phyloP scores from a whole-genome alignment of 805 yeast species.

The Ogataea zsoltii region DNA sequence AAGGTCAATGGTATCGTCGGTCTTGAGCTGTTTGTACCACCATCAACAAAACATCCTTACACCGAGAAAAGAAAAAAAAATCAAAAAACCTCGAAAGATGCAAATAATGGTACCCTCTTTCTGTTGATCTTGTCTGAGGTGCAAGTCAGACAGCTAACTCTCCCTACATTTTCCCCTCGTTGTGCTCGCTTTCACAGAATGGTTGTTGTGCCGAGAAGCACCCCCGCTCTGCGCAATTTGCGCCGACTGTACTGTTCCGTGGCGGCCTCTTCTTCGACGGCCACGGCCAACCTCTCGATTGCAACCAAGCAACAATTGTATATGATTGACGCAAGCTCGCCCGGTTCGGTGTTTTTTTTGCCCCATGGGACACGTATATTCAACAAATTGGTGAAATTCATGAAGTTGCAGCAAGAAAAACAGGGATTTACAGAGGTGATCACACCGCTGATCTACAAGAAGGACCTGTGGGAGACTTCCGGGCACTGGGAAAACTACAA shows the following conservation, averaged over 20 bases:
- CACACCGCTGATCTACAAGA: slow-evolving; percentile 85
- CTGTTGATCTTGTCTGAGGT: too few relatives aligned
- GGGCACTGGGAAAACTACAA: slow-evolving; percentile 97
- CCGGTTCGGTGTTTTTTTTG: slow-evolving; percentile 88
- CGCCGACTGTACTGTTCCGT: slow-evolving; percentile 13
- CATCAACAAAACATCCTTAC: neutral
- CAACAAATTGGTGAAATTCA: slow-evolving; percentile 74
- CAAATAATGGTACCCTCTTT: too few relatives aligned
- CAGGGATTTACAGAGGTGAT: slow-evolving; percentile 91
- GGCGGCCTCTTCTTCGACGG: slow-evolving; percentile 18
- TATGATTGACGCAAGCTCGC: slow-evolving; percentile 77
- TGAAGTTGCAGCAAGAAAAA: slow-evolving; percentile 78
- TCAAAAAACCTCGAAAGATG: too few relatives aligned
- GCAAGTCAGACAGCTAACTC: too few relatives aligned
- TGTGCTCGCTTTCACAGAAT: too few relatives aligned
- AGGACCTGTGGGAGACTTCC: slow-evolving; percentile 81
- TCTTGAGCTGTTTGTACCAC: too few relatives aligned
- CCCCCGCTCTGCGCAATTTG: neutral
- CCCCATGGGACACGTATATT: slow-evolving; percentile 92
- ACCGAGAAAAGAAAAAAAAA: neutral
- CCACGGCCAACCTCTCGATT: slow-evolving; percentile 41
- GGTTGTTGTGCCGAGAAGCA: neutral
- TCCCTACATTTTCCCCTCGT: too few relatives aligned
- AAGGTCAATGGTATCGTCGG: too few relatives aligned
- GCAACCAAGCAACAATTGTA: slow-evolving; percentile 74